Evolutionary conservation across 257 asterid genomes (phyloP).

Genomic region (Rhazya stricta): DNA sequence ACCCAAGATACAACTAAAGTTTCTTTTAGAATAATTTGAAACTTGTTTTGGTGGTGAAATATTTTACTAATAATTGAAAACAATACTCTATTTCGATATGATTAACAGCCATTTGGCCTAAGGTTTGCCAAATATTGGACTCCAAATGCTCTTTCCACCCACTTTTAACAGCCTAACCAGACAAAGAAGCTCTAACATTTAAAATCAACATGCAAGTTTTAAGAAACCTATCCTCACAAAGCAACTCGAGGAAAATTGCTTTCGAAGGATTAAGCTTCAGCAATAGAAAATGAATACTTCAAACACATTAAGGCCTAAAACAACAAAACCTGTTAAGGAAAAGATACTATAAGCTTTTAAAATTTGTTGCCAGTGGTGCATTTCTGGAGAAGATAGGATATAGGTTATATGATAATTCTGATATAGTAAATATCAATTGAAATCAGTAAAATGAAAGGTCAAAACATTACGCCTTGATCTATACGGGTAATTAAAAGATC

Average conservation of each 20-base stretch:
- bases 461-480: neutral
- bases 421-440: neutral
- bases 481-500: neutral
- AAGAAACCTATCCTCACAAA: neutral
- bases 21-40: neutral
- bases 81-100: neutral
- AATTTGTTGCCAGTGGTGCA: neutral
- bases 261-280: neutral
- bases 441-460: neutral
- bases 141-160: neutral
- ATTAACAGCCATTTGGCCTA: too few relatives aligned
- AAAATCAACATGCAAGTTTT: neutral
- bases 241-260: neutral
- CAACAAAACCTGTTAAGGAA: neutral
- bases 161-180: neutral
- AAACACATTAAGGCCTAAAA: neutral
- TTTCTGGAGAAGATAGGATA: neutral
- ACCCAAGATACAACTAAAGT: neutral
- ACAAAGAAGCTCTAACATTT: neutral
- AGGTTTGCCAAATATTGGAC: neutral
- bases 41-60: neutral
- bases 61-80: neutral
- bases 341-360: neutral
- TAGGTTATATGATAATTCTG: neutral
- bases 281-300: neutral